phyloP scores from a whole-genome alignment of 2,329 filamentous ascomycete species.

The Claviceps sp. region DNA sequence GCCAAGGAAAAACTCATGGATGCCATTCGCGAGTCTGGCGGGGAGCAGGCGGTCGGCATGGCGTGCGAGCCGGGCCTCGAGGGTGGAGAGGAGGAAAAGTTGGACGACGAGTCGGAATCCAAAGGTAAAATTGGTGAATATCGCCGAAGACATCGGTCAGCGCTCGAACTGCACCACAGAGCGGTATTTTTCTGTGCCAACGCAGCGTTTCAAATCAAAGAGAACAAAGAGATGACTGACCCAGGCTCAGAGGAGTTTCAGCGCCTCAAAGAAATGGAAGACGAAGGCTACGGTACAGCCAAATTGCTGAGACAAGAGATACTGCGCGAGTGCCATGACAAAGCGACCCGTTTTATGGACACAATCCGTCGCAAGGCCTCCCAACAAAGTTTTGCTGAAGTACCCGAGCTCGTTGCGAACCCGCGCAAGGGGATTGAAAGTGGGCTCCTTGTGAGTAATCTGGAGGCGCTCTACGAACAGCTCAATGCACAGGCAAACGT shows the following conservation, averaged over 20 bases:
- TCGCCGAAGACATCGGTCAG: constrained; percentile 52
- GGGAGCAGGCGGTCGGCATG: constrained; percentile 3
- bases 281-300: constrained; percentile 61
- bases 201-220: constrained; percentile 71
- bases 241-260: constrained; percentile 56
- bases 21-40: constrained; percentile 27
- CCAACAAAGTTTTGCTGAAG: constrained; percentile 43
- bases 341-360: constrained; percentile 40
- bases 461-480: constrained; percentile 49
- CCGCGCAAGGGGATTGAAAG: constrained; percentile 58
- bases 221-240: constrained; percentile 47
- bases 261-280: constrained; percentile 55
- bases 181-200: constrained; percentile 78
- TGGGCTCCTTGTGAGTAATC: constrained; percentile 47
- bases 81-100: constrained; percentile 1
- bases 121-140: constrained; percentile 38
- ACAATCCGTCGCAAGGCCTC: constrained; percentile 40
- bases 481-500: constrained; percentile 61
- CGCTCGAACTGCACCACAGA: constrained; percentile 69
- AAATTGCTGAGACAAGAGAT: constrained; percentile 69
- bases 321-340: constrained; percentile 37
- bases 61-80: constrained; percentile 1
- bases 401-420: constrained; percentile 43
- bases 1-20: constrained; percentile 47
- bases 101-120: constrained; percentile 20